These are phyloP conservation scores for Alternaria consortialis DNA, from an alignment of 2,329 filamentous ascomycete genomes.

Conservation along the genomic window DNA sequence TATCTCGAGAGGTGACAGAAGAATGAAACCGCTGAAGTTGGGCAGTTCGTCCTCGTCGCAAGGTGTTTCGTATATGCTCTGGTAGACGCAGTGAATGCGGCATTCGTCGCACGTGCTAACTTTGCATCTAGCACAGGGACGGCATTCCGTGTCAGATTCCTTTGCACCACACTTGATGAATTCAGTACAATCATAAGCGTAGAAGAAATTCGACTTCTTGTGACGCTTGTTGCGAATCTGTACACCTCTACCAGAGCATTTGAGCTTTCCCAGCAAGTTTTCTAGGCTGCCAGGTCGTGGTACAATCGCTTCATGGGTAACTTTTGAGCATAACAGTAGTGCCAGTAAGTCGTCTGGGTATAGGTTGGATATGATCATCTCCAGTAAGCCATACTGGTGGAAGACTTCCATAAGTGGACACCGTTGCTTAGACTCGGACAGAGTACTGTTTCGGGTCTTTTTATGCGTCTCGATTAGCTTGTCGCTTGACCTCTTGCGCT, in stretches of 20 bases:
- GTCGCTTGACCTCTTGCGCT: conserved; percentile 33
- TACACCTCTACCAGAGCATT: conserved; percentile 40
- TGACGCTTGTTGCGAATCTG: conserved; percentile 33
- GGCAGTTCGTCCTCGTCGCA: conserved; percentile 41
- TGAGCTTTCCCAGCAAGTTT: conserved; percentile 38
- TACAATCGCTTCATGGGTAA: conserved; percentile 34
- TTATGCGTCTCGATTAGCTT: conserved; percentile 11
- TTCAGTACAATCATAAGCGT: conserved; percentile 33
- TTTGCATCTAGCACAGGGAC: conserved; percentile 38
- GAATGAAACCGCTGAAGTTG: conserved; percentile 41
- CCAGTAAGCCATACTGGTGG: conserved; percentile 42
- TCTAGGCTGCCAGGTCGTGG: conserved; percentile 33
- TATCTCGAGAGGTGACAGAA: conserved; percentile 37
- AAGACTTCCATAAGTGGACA: conserved; percentile 33
- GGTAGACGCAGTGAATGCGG: conserved; percentile 47
- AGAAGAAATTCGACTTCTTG: conserved; percentile 35
- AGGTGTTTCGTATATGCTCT: conserved; percentile 37
- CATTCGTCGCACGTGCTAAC: conserved; percentile 48
- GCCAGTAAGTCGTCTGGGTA: conserved; percentile 39
- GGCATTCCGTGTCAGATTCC: conserved; percentile 23
- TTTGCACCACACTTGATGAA: conserved; percentile 34
- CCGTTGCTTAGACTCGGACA: background rate
- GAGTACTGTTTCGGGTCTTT: conserved; percentile 11
- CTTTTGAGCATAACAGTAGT: conserved; percentile 41
- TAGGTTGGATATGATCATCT: conserved; percentile 34